Conservation (phyloP, 768 basidiomycete species). For the Collybia sordida region DNA sequence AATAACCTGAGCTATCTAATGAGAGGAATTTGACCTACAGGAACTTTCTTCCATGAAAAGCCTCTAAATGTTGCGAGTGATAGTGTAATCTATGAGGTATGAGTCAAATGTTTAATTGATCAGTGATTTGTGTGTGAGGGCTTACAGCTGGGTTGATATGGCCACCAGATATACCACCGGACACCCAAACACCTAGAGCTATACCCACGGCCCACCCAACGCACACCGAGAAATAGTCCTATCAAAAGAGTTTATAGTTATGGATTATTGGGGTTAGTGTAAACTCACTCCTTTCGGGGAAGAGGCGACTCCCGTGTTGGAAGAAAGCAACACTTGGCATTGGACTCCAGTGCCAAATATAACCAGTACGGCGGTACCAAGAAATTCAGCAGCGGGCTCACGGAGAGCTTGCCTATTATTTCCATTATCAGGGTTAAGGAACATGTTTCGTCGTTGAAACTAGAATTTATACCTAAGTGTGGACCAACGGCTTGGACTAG, state of each 20-base stretch:
- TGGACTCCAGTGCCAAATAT: conserved; percentile 59
- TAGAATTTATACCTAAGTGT: too few relatives aligned
- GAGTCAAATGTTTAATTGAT: background rate
- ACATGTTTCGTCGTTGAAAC: too few relatives aligned
- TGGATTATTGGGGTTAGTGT: background rate
- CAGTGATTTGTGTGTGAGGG: conserved; percentile 4
- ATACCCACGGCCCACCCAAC: conserved; percentile 61
- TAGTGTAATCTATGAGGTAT: conserved; percentile 55
- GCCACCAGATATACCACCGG: conserved; percentile 66
- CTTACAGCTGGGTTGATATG: conserved; percentile 73
- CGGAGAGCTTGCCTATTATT: conserved; percentile 13
- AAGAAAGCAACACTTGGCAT: conserved; percentile 55
- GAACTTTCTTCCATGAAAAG: conserved; percentile 83
- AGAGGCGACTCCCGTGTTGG: conserved; percentile 41
- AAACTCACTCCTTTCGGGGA: conserved; percentile 57
- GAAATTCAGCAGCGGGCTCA: conserved; percentile 64
- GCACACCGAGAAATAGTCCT: conserved; percentile 49
- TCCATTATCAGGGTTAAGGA: too few relatives aligned
- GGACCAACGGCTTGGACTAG: too few relatives aligned
- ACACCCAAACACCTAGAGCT: conserved; percentile 68
- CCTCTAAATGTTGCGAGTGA: conserved; percentile 64
- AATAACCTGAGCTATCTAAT: background rate
- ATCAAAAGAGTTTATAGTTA: conserved; percentile 2
- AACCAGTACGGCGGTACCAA: conserved; percentile 58
- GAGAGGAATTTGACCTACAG: conserved; percentile 28